Percentiles rank a stretch among this genome's conserved stretches.
These are phyloP conservation scores for Crithidia sp. DNA, from an alignment of 208 protist species.

Conservation along the genomic window DNA sequence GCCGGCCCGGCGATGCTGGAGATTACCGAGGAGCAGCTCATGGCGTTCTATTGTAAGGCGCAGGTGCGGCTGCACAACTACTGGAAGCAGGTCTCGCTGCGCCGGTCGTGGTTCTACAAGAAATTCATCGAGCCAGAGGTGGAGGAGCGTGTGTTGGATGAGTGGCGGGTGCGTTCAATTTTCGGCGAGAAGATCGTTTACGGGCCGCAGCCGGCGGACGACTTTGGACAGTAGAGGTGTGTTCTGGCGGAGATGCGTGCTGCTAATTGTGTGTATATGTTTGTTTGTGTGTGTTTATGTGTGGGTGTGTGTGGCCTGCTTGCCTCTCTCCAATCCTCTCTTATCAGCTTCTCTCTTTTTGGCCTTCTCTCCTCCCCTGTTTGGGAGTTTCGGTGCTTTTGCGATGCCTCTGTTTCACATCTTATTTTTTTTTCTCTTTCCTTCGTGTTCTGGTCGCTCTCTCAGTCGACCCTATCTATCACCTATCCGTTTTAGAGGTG, in stretches of 20 bases:
- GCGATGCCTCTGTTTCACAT: too few species aligned
- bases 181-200: constrained; percentile 80
- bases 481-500: too few species aligned
- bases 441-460: too few species aligned
- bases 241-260: not conserved
- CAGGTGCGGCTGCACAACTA: constrained; percentile 88
- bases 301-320: too few species aligned
- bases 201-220: constrained; percentile 49
- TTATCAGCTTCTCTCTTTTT: not conserved
- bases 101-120: constrained; percentile 81
- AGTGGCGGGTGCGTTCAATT: constrained; percentile 64
- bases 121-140: constrained; percentile 82
- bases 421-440: not conserved
- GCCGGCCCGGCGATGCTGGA: constrained; percentile 77
- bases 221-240: constrained; percentile 27
- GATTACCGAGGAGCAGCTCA: constrained; percentile 76
- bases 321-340: not conserved
- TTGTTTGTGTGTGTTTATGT: not conserved
- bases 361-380: not conserved
- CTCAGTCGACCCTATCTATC: too few species aligned
- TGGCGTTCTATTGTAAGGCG: constrained; percentile 71
- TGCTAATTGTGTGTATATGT: not conserved
- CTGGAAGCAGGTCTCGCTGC: constrained; percentile 84
- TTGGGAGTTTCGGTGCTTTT: too few species aligned
- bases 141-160: constrained; percentile 61